Percentiles rank a stretch among this genome's conserved stretches.
Evolutionary conservation across 2,329 filamentous ascomycete genomes (phyloP).

Genomic region (Fusarium abutilonis): DNA sequence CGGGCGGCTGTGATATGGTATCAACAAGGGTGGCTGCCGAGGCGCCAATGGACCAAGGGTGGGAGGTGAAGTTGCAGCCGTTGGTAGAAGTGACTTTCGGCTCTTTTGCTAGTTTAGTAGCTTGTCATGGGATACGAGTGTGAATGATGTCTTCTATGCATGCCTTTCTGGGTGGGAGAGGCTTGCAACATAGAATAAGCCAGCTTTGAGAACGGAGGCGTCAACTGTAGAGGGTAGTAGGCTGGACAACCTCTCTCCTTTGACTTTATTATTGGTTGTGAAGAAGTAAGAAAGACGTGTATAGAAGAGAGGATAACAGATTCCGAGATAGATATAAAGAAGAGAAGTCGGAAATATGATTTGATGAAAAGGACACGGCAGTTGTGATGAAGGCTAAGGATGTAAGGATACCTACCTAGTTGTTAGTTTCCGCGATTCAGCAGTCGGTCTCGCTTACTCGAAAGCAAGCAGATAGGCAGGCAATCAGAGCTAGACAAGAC

Average conservation of each 20-base stretch:
- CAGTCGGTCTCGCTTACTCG: slow-evolving; percentile 14
- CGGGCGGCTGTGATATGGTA: slow-evolving; percentile 8
- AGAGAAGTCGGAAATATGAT: background rate
- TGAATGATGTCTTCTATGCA: slow-evolving; percentile 11
- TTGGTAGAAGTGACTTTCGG: slow-evolving; percentile 1
- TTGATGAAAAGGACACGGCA: slow-evolving; percentile 13
- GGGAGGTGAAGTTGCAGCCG: slow-evolving; percentile 1
- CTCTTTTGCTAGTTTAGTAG: slow-evolving; percentile 1
- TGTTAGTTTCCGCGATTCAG: slow-evolving; percentile 26
- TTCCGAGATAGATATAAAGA: slow-evolving; percentile 1
- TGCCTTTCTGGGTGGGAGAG: slow-evolving; percentile 5
- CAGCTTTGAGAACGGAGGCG: slow-evolving; percentile 3
- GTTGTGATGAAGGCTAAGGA: slow-evolving; percentile 1
- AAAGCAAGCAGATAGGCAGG: background rate
- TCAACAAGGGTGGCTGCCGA: slow-evolving; percentile 5
- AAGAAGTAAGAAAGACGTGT: background rate
- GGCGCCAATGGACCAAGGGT: background rate
- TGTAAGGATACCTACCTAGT: background rate
- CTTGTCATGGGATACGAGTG: slow-evolving; percentile 3
- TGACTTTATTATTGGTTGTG: slow-evolving; percentile 1
- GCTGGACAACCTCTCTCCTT: background rate
- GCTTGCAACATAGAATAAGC: slow-evolving; percentile 22
- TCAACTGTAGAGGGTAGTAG: background rate
- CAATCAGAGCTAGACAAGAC: slow-evolving; percentile 16
- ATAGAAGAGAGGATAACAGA: background rate